Conservation (phyloP, 2,329 filamentous ascomycete species). For the Talaromyces rugulosus region DNA sequence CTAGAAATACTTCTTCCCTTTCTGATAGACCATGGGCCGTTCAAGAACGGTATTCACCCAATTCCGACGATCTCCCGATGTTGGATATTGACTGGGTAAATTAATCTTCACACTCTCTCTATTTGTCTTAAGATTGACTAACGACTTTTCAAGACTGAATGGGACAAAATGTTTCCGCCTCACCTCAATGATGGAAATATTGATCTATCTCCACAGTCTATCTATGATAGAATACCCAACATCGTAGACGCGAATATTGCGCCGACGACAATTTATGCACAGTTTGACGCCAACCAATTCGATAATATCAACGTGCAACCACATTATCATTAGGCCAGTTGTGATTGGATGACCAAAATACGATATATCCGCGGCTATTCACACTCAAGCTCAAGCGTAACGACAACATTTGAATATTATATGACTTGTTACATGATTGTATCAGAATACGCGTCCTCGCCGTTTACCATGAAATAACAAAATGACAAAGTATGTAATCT, state of each 20-base stretch:
- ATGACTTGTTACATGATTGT: background rate
- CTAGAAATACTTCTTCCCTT: constrained; percentile 10
- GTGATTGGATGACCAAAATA: background rate
- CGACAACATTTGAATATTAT: background rate
- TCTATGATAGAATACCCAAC: constrained; percentile 14
- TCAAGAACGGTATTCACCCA: constrained; percentile 7
- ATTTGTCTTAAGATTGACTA: constrained; percentile 1
- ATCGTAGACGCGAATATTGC: constrained; percentile 14
- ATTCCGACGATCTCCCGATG: constrained; percentile 30
- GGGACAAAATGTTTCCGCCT: constrained; percentile 33
- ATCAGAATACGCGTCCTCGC: background rate
- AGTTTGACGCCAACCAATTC: constrained; percentile 3
- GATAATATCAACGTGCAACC: background rate
- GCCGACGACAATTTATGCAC: constrained; percentile 9
- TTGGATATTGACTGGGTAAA: constrained; percentile 65
- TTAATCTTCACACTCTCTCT: constrained; percentile 15
- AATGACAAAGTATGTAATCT: background rate
- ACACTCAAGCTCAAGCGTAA: too few species aligned
- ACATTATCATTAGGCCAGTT: background rate
- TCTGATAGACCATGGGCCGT: constrained; percentile 8
- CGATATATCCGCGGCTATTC: background rate
- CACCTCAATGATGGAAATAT: constrained; percentile 52
- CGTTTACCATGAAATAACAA: background rate
- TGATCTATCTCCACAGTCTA: constrained; percentile 38
- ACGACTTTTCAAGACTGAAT: constrained; percentile 23